phyloP scores from a whole-genome alignment of 208 protist genomes.

The Sergeia podlipaevii region DNA sequence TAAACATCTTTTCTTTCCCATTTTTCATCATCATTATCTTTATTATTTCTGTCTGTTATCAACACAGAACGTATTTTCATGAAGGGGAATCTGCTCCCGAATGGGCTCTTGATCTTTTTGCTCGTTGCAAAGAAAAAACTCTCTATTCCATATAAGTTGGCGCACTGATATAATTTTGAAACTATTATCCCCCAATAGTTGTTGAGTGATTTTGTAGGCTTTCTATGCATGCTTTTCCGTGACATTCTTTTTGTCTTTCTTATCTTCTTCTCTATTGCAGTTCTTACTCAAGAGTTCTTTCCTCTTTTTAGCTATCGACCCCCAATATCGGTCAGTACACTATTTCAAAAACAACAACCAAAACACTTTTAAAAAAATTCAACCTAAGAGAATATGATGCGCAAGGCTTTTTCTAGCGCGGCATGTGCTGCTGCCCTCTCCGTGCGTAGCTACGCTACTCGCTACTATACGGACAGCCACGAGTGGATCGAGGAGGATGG shows the following conservation, averaged over 20 bases:
- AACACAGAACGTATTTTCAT: no score
- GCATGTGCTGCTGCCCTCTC: conserved; percentile 21
- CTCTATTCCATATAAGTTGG: no score
- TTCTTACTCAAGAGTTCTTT: background rate
- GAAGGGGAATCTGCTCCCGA: no score
- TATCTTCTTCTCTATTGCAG: background rate
- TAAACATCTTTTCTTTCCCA: conserved; percentile 7
- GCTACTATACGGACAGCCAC: conserved; percentile 87
- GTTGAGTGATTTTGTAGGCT: background rate
- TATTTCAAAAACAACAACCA: conserved; percentile 14
- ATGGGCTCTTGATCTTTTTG: no score
- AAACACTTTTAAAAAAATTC: background rate
- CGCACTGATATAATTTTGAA: no score
- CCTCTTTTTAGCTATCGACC: background rate
- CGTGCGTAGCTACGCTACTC: conserved; percentile 64
- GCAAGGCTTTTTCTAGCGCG: conserved; percentile 27
- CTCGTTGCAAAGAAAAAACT: no score
- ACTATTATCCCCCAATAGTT: no score
- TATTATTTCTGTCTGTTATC: no score
- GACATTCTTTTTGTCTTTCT: conserved; percentile 14
- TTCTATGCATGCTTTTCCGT: background rate
- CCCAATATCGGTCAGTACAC: background rate
- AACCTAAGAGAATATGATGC: no score
- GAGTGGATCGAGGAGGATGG: conserved; percentile 80
- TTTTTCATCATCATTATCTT: conserved; percentile 8